Evolutionary conservation across 1,284 basidiomycete genomes (phyloP).

Genomic region (Leccinum pallidistipes): DNA sequence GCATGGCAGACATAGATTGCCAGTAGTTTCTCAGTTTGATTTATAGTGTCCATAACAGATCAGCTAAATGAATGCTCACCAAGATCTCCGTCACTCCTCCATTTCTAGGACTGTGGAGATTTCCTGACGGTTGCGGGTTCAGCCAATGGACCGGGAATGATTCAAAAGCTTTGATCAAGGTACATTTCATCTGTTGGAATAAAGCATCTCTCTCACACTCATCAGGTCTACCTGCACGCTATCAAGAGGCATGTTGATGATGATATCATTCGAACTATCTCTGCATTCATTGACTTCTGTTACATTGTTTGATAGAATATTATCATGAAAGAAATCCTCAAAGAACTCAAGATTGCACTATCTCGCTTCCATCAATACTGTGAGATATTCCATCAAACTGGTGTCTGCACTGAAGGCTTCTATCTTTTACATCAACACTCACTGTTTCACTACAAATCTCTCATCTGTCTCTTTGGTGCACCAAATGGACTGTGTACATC

Average conservation of each 20-base stretch:
- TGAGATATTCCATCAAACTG: neutral
- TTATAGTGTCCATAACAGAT: neutral
- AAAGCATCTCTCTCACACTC: neutral
- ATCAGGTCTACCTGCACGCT: conserved; percentile 1
- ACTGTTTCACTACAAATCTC: neutral
- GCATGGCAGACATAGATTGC: neutral
- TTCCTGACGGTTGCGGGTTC: conserved; percentile 11
- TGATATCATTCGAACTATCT: conserved; percentile 2
- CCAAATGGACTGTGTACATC: neutral
- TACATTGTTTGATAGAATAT: neutral
- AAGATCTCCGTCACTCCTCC: conserved; percentile 2
- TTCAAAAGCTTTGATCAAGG: conserved; percentile 18
- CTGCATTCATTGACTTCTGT: conserved; percentile 14
- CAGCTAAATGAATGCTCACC: neutral
- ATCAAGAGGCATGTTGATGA: conserved; percentile 1
- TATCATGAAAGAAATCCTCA: neutral
- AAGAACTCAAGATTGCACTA: neutral
- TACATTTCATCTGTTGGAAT: neutral
- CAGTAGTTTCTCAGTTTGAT: neutral
- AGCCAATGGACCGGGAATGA: conserved; percentile 14
- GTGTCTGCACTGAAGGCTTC: neutral
- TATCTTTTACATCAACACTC: neutral
- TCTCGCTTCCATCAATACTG: neutral
- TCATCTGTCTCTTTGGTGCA: neutral
- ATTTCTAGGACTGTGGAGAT: conserved; percentile 6